Percentiles rank a stretch among this genome's conserved stretches.
Conservation (phyloP, 768 basidiomycete genomes). For the Kwoniella heveanensis region DNA sequence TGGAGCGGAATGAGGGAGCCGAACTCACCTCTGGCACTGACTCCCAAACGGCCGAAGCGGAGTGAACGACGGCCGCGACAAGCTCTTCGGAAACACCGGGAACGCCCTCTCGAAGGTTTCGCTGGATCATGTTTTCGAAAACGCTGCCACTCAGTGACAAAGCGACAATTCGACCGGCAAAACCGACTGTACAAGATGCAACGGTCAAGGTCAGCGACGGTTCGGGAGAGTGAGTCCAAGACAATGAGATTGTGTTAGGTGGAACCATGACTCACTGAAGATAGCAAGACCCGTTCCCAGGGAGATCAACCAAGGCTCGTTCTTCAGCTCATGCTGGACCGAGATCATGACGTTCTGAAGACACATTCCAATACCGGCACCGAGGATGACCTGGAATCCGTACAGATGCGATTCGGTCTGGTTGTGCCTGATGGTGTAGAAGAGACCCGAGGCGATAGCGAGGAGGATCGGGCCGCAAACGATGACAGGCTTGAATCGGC, state of each 20-base stretch:
- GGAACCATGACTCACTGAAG: constrained; percentile 53
- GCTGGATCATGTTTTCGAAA: constrained; percentile 54
- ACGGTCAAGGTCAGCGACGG: constrained; percentile 1
- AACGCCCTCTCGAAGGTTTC: constrained; percentile 48
- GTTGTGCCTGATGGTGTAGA: constrained; percentile 54
- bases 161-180: constrained; percentile 55
- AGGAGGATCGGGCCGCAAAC: constrained; percentile 54
- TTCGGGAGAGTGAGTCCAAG: too few species aligned
- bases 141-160: constrained; percentile 55
- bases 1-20: neutral
- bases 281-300: constrained; percentile 55
- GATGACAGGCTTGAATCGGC: constrained; percentile 58
- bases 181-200: constrained; percentile 31
- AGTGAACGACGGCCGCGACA: constrained; percentile 40
- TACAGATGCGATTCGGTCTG: constrained; percentile 45
- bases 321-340: constrained; percentile 57
- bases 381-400: constrained; percentile 58
- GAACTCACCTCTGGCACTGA: constrained; percentile 40
- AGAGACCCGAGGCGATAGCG: constrained; percentile 55
- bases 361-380: constrained; percentile 57
- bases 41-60: constrained; percentile 49
- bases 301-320: constrained; percentile 53
- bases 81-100: constrained; percentile 32
- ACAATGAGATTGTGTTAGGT: neutral
- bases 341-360: constrained; percentile 57